A percentile compares a stretch with the other conserved stretches of the same genome.
These are phyloP conservation scores for Trematosphaeria pertusa DNA, from an alignment of 2,329 filamentous ascomycete species.

Conservation along the genomic window DNA sequence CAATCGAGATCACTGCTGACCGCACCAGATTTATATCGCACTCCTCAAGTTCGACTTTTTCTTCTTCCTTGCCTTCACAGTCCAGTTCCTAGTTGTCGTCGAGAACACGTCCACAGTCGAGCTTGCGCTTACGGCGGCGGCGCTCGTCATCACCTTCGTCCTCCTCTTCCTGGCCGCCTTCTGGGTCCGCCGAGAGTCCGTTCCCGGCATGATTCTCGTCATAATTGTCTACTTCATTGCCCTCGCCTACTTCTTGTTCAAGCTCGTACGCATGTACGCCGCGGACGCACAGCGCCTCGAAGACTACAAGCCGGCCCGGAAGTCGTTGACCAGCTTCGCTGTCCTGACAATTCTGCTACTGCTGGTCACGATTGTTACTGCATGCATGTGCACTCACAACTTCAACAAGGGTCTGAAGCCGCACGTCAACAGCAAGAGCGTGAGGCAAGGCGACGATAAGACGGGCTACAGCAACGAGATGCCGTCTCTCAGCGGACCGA, in stretches of 20 bases:
- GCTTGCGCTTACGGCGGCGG: conserved; percentile 84
- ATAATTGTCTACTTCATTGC: conserved; percentile 88
- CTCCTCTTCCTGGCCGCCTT: conserved; percentile 86
- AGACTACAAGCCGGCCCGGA: conserved; percentile 79
- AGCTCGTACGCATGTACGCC: conserved; percentile 93
- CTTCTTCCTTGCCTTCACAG: conserved; percentile 98
- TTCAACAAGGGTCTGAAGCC: conserved; percentile 89
- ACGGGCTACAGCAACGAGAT: conserved; percentile 57
- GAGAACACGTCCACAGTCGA: conserved; percentile 71
- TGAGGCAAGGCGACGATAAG: conserved; percentile 55
- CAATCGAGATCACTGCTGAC: conserved; percentile 17
- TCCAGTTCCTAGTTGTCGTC: conserved; percentile 96
- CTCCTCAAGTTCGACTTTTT: conserved; percentile 99
- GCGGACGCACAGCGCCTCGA: conserved; percentile 53
- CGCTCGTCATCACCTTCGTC: conserved; percentile 87
- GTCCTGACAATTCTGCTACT: conserved; percentile 91
- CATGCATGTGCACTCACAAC: conserved; percentile 86
- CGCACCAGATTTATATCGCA: conserved; percentile 87
- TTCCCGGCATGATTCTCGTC: conserved; percentile 75
- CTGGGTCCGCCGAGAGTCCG: conserved; percentile 85
- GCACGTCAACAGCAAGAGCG: conserved; percentile 72
- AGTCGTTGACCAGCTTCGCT: conserved; percentile 90
- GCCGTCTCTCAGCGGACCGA: conserved; percentile 55
- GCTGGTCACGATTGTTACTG: conserved; percentile 85
- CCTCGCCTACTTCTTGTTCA: conserved; percentile 96